Base-by-base conservation (phyloP, 805 yeast species). In the Ogataea paraovalis region DNA sequence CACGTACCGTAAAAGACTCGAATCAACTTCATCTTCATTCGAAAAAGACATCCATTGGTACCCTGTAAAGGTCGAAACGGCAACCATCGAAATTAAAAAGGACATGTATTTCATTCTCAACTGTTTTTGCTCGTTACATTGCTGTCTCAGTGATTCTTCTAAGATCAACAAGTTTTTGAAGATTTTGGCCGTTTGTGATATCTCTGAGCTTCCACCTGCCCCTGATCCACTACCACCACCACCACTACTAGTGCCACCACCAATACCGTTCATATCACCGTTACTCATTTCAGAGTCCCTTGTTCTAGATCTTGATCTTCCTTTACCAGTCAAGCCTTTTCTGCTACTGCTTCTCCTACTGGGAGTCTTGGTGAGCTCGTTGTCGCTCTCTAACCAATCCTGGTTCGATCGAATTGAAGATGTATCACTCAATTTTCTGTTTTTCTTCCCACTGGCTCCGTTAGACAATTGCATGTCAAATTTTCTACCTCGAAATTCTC, bases 61-160 rank as follows among this genome's bases (percentile, higher is more conserved):
- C 2, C 57, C 56, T 8, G 61, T 52, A 13, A 70, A 59, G 1
- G 70, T 59, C 34, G 72, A 65, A 1, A 71, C 70, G 8, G 71
- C 68, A 14, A 68, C 51, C 46, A 76, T 71, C 4, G 71, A 67
- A 43, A 76, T 52, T n/a, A 69, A 57, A 58, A 85, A 85, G 12
- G 79, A 66, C 45, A 80, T 65, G 60, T 85, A 82, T 54, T 82
- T 81, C 39, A 82, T 67, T 53, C 95, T 73, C 49, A 89, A 68
- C 7, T 76, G 69, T 45, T 80, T 77, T 61, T 89, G 91, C 45
- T 81, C 83, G n/a, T 75, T 70, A 42, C 84, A 86, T 67, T 92
- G 98, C 50, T 78, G 82, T 36, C 97, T 75, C 43, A 94, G 71
- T 46, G 88, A 82, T 60, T 91, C 96, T 65, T 92, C 99, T 45